Percentiles rank a stretch among this genome's conserved stretches.
These are phyloP conservation scores for Conticribra weissflogii DNA, from an alignment of 108 stramenopile species.

Conservation along the genomic window DNA sequence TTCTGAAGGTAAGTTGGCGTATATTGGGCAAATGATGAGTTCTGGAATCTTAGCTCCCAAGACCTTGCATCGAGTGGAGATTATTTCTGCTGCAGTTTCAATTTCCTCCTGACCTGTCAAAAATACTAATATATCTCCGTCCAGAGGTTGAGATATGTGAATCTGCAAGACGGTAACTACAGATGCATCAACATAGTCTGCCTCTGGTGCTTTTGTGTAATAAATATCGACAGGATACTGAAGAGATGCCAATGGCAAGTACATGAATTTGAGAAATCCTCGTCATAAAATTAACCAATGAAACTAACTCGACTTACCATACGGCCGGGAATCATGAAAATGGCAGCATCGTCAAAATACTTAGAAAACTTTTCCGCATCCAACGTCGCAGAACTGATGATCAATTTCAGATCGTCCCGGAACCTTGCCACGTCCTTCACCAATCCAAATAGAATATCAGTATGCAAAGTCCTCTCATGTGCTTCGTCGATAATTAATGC, in stretches of 20 bases:
- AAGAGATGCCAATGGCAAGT: too few species aligned
- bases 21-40: slow-evolving; percentile 97
- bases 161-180: slow-evolving; percentile 98
- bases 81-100: slow-evolving; percentile 95
- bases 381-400: slow-evolving; percentile 97
- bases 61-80: slow-evolving; percentile 82
- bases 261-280: too few species aligned
- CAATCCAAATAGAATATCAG: slow-evolving; percentile 96
- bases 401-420: slow-evolving; percentile 91
- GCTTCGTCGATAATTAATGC: slow-evolving; percentile 99
- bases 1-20: slow-evolving; percentile 96
- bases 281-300: not conserved
- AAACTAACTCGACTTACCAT: slow-evolving; percentile 81
- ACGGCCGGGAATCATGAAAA: slow-evolving; percentile 96
- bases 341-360: slow-evolving; percentile 98
- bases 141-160: slow-evolving; percentile 95
- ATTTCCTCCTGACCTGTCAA: slow-evolving; percentile 99
- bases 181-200: slow-evolving; percentile 99
- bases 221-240: slow-evolving; percentile 92
- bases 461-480: slow-evolving; percentile 97
- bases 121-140: slow-evolving; percentile 98
- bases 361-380: slow-evolving; percentile 98
- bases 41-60: slow-evolving; percentile 95
- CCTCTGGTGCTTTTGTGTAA: slow-evolving; percentile 99
- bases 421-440: slow-evolving; percentile 97